Percentiles rank a stretch among this genome's conserved stretches.
Conservation (phyloP, 139 green algal genomes). For the Ettlia oleoabundans region DNA sequence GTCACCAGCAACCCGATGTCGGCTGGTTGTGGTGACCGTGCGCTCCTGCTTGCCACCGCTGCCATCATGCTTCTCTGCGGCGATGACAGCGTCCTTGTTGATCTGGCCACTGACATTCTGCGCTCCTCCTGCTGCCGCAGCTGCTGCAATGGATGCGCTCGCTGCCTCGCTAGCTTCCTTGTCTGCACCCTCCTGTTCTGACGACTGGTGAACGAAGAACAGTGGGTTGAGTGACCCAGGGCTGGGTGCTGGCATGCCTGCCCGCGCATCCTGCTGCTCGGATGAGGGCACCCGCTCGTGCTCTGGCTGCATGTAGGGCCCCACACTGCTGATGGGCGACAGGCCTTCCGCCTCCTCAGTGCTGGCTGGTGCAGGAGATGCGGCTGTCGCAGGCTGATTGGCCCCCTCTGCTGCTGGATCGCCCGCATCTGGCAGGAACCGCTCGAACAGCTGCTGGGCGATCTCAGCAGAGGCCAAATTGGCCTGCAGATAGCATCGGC, state of each 20-base stretch:
- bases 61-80: neutral
- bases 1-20: neutral
- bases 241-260: neutral
- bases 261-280: neutral
- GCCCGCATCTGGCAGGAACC: neutral
- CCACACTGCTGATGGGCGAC: neutral
- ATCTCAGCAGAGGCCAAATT: neutral
- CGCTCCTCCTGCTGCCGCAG: too few relatives aligned
- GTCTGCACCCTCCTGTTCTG: neutral
- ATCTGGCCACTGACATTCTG: too few relatives aligned
- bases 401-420: too few relatives aligned
- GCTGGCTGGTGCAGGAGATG: too few relatives aligned
- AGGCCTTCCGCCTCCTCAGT: neutral
- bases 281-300: too few relatives aligned
- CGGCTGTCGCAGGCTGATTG: too few relatives aligned
- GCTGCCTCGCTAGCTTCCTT: neutral
- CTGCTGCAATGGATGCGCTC: neutral
- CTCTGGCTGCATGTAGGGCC: neutral
- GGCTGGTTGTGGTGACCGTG: too few relatives aligned
- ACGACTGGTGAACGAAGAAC: neutral
- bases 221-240: neutral
- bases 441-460: neutral
- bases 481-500: neutral
- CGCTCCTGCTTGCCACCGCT: neutral
- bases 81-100: neutral